A percentile compares a stretch with the other conserved stretches of the same genome.
phyloP scores from a whole-genome alignment of 345 rosid species.

The Euphorbia lathyris region DNA sequence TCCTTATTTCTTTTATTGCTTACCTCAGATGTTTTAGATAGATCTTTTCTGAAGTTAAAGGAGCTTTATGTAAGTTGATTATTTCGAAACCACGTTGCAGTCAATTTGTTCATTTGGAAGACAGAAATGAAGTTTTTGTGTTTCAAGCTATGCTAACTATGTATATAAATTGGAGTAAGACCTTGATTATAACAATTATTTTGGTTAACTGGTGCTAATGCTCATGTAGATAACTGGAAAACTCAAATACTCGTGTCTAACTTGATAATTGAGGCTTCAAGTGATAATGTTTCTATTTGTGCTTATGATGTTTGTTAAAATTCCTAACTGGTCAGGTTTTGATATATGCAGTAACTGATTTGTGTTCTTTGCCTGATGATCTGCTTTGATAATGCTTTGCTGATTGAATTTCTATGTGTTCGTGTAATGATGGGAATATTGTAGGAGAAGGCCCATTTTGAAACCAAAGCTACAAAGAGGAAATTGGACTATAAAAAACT shows the following conservation, averaged over 20 bases:
- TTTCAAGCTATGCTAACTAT: slow-evolving; percentile 1
- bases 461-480: slow-evolving; percentile 73
- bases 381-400: neutral
- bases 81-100: neutral
- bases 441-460: slow-evolving; percentile 86
- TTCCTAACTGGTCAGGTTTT: slow-evolving; percentile 8
- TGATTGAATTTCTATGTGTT: neutral
- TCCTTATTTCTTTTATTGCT: neutral
- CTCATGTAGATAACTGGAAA: too few species aligned
- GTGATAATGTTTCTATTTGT: slow-evolving; percentile 10
- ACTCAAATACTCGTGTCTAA: too few species aligned
- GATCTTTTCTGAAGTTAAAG: neutral
- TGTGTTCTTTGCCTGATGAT: neutral
- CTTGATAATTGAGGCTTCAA: too few species aligned
- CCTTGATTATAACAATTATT: too few species aligned
- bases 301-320: neutral
- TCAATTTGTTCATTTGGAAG: neutral
- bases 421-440: too few species aligned
- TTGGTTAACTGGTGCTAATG: too few species aligned
- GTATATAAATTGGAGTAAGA: too few species aligned
- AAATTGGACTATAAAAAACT: slow-evolving; percentile 71
- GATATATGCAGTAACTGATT: slow-evolving; percentile 10
- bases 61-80: neutral
- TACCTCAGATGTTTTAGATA: neutral
- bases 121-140: too few species aligned